These are phyloP conservation scores for Neonothopanus nambi DNA, from an alignment of 1,284 basidiomycete species.

Conservation along the genomic window DNA sequence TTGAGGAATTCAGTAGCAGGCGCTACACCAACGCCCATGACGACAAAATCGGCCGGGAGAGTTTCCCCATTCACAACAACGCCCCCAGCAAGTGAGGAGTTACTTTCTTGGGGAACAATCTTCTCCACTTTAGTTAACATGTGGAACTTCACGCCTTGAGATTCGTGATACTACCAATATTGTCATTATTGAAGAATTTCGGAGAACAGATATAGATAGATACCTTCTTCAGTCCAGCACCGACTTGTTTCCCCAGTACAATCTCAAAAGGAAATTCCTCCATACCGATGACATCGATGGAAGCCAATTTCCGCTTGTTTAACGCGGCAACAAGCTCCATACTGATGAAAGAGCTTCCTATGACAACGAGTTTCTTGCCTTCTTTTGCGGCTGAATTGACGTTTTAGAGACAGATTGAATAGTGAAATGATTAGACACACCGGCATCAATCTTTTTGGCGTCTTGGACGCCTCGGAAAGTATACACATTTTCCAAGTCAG, in stretches of 20 bases:
- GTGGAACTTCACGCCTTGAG: conserved; percentile 83
- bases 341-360: conserved; percentile 92
- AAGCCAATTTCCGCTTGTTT: conserved; percentile 72
- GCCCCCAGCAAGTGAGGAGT: conserved; percentile 48
- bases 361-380: conserved; percentile 80
- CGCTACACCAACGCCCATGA: conserved; percentile 89
- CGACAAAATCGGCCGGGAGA: conserved; percentile 76
- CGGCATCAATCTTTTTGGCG: conserved; percentile 74
- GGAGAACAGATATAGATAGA: conserved; percentile 13
- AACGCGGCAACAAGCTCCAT: conserved; percentile 88
- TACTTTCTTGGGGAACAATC: conserved; percentile 60
- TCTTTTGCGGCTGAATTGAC: conserved; percentile 50
- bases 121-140: conserved; percentile 76
- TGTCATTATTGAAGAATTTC: not conserved
- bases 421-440: conserved; percentile 33
- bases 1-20: conserved; percentile 87
- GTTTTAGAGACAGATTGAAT: not conserved
- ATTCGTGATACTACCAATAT: conserved; percentile 66
- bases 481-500: conserved; percentile 76
- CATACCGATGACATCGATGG: conserved; percentile 84
- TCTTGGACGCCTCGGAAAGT: conserved; percentile 65
- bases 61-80: conserved; percentile 74
- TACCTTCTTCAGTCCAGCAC: conserved; percentile 78
- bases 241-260: conserved; percentile 83
- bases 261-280: conserved; percentile 82